Conservation (phyloP, 2,329 filamentous ascomycete genomes). For the Metarhizium robertsii region DNA sequence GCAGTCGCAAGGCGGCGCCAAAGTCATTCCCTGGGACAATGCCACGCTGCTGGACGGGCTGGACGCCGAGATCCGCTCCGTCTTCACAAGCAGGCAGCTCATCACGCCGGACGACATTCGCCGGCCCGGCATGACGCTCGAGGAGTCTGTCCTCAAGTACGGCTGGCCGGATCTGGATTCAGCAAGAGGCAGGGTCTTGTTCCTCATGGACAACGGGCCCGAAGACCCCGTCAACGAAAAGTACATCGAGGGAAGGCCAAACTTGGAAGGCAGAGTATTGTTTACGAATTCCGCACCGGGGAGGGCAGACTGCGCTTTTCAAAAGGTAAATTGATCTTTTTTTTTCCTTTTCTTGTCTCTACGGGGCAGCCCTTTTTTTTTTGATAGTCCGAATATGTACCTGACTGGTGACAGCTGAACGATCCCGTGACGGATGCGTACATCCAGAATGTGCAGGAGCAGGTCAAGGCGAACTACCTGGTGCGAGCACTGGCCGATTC, state of each 20-base stretch:
- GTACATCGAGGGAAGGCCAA: conserved; percentile 25
- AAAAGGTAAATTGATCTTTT: conserved; percentile 20
- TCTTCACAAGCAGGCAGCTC: conserved; percentile 29
- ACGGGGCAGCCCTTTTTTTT: too few relatives aligned
- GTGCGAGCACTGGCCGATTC: conserved; percentile 39
- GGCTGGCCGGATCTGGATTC: conserved; percentile 39
- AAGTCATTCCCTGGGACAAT: conserved; percentile 33
- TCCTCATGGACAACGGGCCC: conserved; percentile 41
- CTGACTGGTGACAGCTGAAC: conserved; percentile 25
- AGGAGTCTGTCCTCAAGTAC: conserved; percentile 32
- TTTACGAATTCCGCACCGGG: conserved; percentile 40
- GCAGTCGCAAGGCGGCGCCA: conserved; percentile 20
- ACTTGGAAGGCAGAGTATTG: conserved; percentile 32
- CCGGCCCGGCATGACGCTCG: conserved; percentile 29
- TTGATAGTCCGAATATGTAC: too few relatives aligned
- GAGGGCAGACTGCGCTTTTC: conserved; percentile 34
- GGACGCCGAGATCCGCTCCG: conserved; percentile 36
- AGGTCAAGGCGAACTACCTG: conserved; percentile 37
- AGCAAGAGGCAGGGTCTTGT: conserved; percentile 35
- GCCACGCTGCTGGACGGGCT: conserved; percentile 29
- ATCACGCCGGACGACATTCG: conserved; percentile 38
- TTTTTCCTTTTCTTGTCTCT: too few relatives aligned
- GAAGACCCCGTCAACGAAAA: conserved; percentile 25
- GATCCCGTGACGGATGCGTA: conserved; percentile 25
- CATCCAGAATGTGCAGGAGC: conserved; percentile 29